These are phyloP conservation scores for Anaeramoeba ignava DNA, from an alignment of 78 protist species.

Conservation along the genomic window DNA sequence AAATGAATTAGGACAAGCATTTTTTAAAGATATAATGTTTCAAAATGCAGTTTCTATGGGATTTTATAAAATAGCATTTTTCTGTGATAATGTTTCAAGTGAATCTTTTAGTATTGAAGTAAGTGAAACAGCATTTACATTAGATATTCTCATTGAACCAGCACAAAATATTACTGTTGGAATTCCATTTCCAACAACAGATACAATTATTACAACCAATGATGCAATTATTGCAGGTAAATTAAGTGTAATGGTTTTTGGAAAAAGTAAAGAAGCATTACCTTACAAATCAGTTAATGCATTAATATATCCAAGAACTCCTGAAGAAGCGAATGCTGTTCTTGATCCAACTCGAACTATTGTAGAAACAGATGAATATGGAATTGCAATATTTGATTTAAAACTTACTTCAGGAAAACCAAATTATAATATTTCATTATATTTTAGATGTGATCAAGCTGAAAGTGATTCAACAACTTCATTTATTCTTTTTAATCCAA, in stretches of 20 bases:
- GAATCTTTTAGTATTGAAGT: not conserved
- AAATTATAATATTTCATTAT: too few species aligned
- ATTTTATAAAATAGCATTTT: not conserved
- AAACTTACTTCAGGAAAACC: not conserved
- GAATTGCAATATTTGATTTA: not conserved
- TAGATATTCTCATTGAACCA: not conserved
- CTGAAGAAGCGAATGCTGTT: not conserved
- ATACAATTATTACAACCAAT: not conserved
- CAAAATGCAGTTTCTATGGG: not conserved
- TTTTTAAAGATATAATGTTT: not conserved
- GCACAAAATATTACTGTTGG: not conserved
- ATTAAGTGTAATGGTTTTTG: not conserved
- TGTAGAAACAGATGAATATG: not conserved
- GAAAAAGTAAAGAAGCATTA: not conserved
- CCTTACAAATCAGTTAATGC: not conserved
- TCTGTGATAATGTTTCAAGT: not conserved
- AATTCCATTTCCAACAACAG: not conserved
- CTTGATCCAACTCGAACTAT: not conserved
- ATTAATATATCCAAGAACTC: not conserved
- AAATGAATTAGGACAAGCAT: not conserved
- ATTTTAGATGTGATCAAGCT: too few species aligned
- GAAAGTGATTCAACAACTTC: too few species aligned
- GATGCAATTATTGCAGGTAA: not conserved
- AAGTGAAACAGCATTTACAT: not conserved
- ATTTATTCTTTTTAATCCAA: too few species aligned